Percentiles rank a stretch among this genome's conserved stretches.
phyloP scores from a whole-genome alignment of 805 yeast genomes.

The Jamesozyma piceae region DNA sequence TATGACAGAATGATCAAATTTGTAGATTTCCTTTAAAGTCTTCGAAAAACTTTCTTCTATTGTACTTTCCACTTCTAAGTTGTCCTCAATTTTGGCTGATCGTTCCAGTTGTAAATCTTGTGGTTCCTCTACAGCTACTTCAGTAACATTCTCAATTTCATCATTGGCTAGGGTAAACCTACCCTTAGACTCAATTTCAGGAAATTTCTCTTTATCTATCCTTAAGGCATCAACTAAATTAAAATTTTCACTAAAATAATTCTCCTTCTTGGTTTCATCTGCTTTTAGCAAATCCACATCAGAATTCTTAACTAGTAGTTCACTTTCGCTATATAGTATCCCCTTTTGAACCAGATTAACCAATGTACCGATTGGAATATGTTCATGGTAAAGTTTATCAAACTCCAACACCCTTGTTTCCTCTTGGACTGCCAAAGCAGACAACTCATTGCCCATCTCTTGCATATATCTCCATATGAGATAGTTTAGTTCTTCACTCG shows the following conservation, averaged over 20 bases:
- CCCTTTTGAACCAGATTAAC: slow-evolving; percentile 83
- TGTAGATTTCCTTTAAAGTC: slow-evolving; percentile 32
- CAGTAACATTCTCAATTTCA: background rate
- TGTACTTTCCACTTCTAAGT: slow-evolving; percentile 6
- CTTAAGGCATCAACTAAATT: slow-evolving; percentile 48
- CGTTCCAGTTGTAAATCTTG: background rate
- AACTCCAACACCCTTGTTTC: slow-evolving; percentile 54
- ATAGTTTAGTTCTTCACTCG: slow-evolving; percentile 79
- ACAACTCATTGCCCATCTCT: slow-evolving; percentile 66
- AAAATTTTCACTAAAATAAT: slow-evolving; percentile 29
- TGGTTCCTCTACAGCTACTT: slow-evolving; percentile 1
- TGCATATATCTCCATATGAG: slow-evolving; percentile 88
- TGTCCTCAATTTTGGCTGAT: background rate
- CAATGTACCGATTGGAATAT: slow-evolving; percentile 69
- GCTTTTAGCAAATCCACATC: slow-evolving; percentile 16
- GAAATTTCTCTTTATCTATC: slow-evolving; percentile 31
- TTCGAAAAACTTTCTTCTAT: slow-evolving; percentile 19
- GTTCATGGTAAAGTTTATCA: slow-evolving; percentile 41
- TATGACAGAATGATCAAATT: slow-evolving; percentile 36
- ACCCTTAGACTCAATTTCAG: slow-evolving; percentile 24
- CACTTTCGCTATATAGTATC: slow-evolving; percentile 64
- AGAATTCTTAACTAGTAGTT: slow-evolving; percentile 39
- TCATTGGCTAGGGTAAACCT: slow-evolving; percentile 28
- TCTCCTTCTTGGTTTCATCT: slow-evolving; percentile 13
- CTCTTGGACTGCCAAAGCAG: slow-evolving; percentile 74